Percentiles rank a stretch among this genome's conserved stretches.
Conservation (phyloP, 2,329 filamentous ascomycete genomes). For the Pezicula rhizophila region DNA sequence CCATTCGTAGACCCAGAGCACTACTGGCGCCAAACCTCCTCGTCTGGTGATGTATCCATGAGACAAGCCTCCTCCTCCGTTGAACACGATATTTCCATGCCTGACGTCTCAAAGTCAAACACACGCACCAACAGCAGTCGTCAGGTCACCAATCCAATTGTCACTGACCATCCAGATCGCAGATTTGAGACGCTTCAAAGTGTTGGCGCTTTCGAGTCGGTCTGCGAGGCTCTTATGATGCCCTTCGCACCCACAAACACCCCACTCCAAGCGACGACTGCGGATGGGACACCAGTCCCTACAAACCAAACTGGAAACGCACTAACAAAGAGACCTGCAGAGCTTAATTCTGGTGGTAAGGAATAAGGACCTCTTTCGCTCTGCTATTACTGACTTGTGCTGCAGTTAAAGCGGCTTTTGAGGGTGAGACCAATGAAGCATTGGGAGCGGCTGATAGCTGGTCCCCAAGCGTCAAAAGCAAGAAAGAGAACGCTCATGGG, state of each 20-base stretch:
- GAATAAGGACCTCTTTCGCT: background rate
- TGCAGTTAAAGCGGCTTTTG: no score
- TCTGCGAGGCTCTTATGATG: conserved; percentile 24
- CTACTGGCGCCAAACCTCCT: conserved; percentile 27
- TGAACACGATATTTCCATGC: conserved; percentile 38
- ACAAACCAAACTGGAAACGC: background rate
- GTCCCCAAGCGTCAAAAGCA: conserved; percentile 14
- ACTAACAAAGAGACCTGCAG: background rate
- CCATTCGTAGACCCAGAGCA: conserved; percentile 32
- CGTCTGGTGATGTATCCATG: conserved; percentile 39
- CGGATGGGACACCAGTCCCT: background rate
- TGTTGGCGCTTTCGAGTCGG: conserved; percentile 20
- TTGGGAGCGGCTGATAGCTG: no score
- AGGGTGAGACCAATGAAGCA: no score
- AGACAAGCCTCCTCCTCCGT: conserved; percentile 28
- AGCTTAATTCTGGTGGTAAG: no score
- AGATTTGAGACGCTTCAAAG: conserved; percentile 18
- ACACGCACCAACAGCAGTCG: conserved; percentile 29
- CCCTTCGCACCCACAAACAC: conserved; percentile 19
- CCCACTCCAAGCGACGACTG: conserved; percentile 2
- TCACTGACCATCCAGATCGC: conserved; percentile 14
- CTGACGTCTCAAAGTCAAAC: conserved; percentile 32
- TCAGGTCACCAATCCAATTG: conserved; percentile 24
- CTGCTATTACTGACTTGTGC: no score
- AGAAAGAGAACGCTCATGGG: conserved; percentile 20